phyloP scores from a whole-genome alignment of 2,329 filamentous ascomycete genomes.

The Diaporthe citri region DNA sequence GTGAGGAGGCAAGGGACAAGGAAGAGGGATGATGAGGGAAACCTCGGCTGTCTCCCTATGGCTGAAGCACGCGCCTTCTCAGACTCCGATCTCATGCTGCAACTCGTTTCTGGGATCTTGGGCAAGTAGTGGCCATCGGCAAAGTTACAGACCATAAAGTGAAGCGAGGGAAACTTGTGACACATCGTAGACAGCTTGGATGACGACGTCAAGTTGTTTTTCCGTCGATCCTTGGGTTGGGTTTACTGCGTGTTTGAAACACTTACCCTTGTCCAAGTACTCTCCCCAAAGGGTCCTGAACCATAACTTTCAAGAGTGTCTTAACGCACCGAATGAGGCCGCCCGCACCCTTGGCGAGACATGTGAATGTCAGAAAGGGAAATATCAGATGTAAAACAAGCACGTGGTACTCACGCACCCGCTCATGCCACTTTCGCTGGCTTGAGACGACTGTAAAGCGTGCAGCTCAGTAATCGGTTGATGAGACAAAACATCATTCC shows the following conservation, averaged over 20 bases:
- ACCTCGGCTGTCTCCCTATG: conserved; percentile 16
- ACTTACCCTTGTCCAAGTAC: not conserved
- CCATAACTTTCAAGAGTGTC: not conserved
- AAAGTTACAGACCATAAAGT: not conserved
- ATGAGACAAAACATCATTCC: too few species aligned
- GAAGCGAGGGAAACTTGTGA: not conserved
- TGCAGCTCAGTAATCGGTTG: not conserved
- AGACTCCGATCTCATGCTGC: conserved; percentile 14
- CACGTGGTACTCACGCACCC: too few species aligned
- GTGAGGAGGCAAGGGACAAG: not conserved
- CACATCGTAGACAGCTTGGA: not conserved
- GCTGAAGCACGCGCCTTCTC: conserved; percentile 24
- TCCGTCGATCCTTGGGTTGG: conserved; percentile 16
- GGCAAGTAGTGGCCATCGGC: not conserved
- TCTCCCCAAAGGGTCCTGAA: not conserved
- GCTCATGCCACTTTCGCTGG: not conserved
- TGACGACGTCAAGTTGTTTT: conserved; percentile 22
- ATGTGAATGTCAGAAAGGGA: not conserved
- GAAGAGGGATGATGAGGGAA: not conserved
- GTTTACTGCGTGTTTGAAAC: conserved; percentile 18
- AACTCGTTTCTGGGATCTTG: not conserved
- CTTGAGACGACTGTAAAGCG: not conserved
- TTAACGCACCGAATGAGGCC: conserved; percentile 3
- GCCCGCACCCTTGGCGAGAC: conserved; percentile 1
- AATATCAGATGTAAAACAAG: not conserved